Base-by-base conservation (phyloP, 768 basidiomycete genomes). In the Strobilomyces echinocephalus region DNA sequence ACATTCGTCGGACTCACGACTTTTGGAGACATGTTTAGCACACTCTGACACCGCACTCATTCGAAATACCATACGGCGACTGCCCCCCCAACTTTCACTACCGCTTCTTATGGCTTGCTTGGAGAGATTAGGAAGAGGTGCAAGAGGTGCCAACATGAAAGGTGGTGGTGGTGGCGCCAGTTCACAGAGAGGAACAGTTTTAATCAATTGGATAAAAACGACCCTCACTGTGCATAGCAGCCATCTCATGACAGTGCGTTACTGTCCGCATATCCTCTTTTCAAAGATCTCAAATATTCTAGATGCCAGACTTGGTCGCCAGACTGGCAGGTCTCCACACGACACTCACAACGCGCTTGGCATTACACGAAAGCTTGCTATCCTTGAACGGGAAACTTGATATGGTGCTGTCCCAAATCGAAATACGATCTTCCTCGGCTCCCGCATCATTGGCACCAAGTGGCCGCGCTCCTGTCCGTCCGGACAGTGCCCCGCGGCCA, bases 231-330 rank as follows among this genome's bases (percentile, higher is more conserved):
- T 92, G 14, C 93, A 97, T 69, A 88, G 91, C 44, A 88, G 88
- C 0, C 87, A 97, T 69, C 79, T 99, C 50, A 90, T 97, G 86
- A 95, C 95, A 35, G 95, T 95, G 64, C 61, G 88, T 79, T 38
- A 48, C 49, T 33, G 26, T 50, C 42, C 39, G 18, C 30, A 30
- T n/a, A n/a, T 35, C 31, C 15, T 20, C 43, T 28, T 28, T 57
- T 52, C 46, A 15, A 39, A 46, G 20, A 28, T 52, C 53, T 69
- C 26, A 57, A 51, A 39, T 20, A 15, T 48, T 47, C 5, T 46
- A 97, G 94, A 88, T 97, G 71, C 95, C 95, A 6, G 91, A 95
- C 59, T 78, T 99, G 14, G 90, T 97, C 20, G 81, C 86, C 34
- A 84, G 91, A 33, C 80, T 99, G 16, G 85, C 95, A 3, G 84